Conservation (phyloP, 768 basidiomycete species). For the Coprinopsis strossmayeri region DNA sequence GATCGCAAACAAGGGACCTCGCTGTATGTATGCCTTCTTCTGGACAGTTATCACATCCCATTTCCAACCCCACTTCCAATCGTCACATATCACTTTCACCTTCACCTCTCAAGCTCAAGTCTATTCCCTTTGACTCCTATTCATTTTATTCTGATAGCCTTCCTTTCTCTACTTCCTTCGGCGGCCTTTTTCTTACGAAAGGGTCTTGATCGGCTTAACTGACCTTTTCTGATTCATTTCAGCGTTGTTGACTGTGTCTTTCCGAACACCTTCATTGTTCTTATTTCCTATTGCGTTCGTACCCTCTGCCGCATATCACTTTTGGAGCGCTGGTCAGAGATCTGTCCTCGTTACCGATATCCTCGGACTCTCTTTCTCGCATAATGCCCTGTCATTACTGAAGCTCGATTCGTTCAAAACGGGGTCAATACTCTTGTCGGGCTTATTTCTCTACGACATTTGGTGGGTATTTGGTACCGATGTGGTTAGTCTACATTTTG, state of each 20-base stretch:
- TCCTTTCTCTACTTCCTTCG: not conserved
- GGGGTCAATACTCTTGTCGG: constrained; percentile 73
- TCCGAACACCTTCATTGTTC: constrained; percentile 50
- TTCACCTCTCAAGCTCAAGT: not conserved
- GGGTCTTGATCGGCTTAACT: constrained; percentile 1
- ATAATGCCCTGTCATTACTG: constrained; percentile 72
- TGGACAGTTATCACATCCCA: not conserved
- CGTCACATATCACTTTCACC: constrained; percentile 4
- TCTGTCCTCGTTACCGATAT: constrained; percentile 76
- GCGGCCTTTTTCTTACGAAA: not conserved
- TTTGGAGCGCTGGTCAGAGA: constrained; percentile 33
- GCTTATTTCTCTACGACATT: constrained; percentile 89
- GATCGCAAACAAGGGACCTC: constrained; percentile 35
- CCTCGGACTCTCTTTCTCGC: constrained; percentile 69
- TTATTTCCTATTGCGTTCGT: constrained; percentile 54
- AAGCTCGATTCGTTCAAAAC: constrained; percentile 88
- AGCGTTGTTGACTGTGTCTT: constrained; percentile 37
- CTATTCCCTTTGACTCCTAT: not conserved
- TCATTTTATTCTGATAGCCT: not conserved
- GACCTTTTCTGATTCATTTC: constrained; percentile 4
- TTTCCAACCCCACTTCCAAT: constrained; percentile 1
- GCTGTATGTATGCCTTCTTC: constrained; percentile 4
- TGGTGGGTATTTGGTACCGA: constrained; percentile 92
- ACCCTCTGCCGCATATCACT: constrained; percentile 61
- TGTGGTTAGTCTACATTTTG: constrained; percentile 49